A percentile compares a stretch with the other conserved stretches of the same genome.
These are phyloP conservation scores for Handroanthus guayacan DNA, from an alignment of 257 asterid species.

Conservation along the genomic window DNA sequence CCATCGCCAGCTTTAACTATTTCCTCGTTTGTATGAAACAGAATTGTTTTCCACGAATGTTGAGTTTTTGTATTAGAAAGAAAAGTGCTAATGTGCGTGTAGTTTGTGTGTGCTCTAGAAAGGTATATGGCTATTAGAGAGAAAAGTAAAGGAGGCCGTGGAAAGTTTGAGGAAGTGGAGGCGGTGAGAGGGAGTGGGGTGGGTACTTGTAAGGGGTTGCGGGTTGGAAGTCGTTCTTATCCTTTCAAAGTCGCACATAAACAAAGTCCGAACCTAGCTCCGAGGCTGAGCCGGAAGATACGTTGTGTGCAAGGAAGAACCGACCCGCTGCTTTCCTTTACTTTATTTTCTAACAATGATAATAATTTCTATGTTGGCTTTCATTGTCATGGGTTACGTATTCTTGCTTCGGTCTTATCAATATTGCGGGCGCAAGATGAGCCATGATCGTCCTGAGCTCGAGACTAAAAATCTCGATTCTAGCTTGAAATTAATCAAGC, in stretches of 20 bases:
- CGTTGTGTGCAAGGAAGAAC: constrained; percentile 56
- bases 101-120: constrained; percentile 27
- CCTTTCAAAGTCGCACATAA: constrained; percentile 48
- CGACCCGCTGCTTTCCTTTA: constrained; percentile 54
- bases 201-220: constrained; percentile 43
- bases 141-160: constrained; percentile 36
- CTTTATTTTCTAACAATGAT: constrained; percentile 16
- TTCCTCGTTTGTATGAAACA: not conserved
- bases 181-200: constrained; percentile 43
- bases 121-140: constrained; percentile 19
- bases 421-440: too few species aligned
- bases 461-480: too few species aligned
- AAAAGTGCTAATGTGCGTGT: constrained; percentile 27
- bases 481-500: too few species aligned
- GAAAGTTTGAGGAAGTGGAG: constrained; percentile 51
- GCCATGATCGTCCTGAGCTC: too few species aligned
- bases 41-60: not conserved
- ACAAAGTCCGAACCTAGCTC: constrained; percentile 63
- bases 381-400: constrained; percentile 49
- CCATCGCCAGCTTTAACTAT: constrained; percentile 75
- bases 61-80: constrained; percentile 2
- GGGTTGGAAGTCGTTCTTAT: constrained; percentile 57
- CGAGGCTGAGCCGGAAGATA: constrained; percentile 50
- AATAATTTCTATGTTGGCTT: constrained; percentile 37
- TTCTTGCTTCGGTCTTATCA: constrained; percentile 46